phyloP scores from a whole-genome alignment of 805 yeast genomes.

The Yamadazyma takamatsuzukensis region DNA sequence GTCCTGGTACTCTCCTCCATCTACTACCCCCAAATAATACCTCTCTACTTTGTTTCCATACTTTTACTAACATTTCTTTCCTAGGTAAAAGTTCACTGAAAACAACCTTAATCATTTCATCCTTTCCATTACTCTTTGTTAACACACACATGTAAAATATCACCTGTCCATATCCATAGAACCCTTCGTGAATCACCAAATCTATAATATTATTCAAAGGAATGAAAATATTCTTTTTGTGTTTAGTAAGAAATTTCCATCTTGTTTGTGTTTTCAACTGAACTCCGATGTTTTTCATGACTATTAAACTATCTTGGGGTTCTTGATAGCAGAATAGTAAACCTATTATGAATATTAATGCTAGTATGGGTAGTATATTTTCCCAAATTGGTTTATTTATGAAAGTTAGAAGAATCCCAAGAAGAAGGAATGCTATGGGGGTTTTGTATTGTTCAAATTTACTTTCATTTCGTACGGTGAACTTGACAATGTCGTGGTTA shows the following conservation, averaged over 20 bases:
- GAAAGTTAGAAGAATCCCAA: background rate
- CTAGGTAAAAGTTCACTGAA: conserved; percentile 42
- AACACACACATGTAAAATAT: conserved; percentile 61
- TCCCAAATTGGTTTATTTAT: background rate
- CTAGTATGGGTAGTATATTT: background rate
- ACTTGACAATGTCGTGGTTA: conserved; percentile 9
- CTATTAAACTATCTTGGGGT: conserved; percentile 40
- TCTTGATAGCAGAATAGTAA: conserved; percentile 13
- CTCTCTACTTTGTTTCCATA: conserved; percentile 36
- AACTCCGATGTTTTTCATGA: conserved; percentile 45
- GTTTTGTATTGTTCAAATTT: background rate
- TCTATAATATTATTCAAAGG: conserved; percentile 58
- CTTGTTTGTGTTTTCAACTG: conserved; percentile 35
- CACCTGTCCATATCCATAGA: conserved; percentile 60
- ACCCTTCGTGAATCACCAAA: conserved; percentile 72
- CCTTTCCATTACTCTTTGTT: conserved; percentile 27
- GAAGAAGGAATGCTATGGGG: conserved; percentile 1
- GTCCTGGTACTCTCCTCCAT: conserved; percentile 36
- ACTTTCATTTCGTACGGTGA: conserved; percentile 7
- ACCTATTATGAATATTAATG: too few relatives aligned
- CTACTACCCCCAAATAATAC: conserved; percentile 29
- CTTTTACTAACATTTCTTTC: conserved; percentile 35
- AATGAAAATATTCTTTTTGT: conserved; percentile 40
- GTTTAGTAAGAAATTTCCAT: conserved; percentile 18
- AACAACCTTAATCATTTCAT: conserved; percentile 27